These are phyloP conservation scores for Populus hybrid DNA, from an alignment of 441 rosid genomes.

Conservation along the genomic window DNA sequence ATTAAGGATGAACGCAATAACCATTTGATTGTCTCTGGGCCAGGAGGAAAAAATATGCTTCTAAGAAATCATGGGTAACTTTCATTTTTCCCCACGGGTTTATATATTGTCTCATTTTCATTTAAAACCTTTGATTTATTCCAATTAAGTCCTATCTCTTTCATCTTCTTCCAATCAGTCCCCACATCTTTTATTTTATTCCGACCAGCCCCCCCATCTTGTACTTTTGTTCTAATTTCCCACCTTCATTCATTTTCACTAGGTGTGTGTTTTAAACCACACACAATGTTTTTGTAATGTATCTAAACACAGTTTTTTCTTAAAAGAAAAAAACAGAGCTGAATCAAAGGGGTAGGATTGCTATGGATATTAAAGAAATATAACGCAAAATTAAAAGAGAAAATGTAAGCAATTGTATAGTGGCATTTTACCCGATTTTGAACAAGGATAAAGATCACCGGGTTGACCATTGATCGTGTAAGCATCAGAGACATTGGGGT, in stretches of 20 bases:
- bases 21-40: background rate
- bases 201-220: too few relatives aligned
- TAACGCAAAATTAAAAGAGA: background rate
- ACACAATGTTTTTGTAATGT: too few relatives aligned
- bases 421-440: slow-evolving; percentile 21
- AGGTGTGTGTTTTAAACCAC: too few relatives aligned
- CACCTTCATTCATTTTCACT: too few relatives aligned
- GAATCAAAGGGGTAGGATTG: background rate
- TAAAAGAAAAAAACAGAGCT: background rate
- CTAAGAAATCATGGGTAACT: background rate
- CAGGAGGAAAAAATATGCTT: background rate
- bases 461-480: slow-evolving; percentile 48
- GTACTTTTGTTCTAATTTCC: too few relatives aligned
- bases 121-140: too few relatives aligned
- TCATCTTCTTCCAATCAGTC: too few relatives aligned
- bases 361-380: background rate
- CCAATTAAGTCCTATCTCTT: background rate
- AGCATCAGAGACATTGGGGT: slow-evolving; percentile 42
- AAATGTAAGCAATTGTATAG: too few relatives aligned
- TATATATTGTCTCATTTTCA: background rate
- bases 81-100: background rate
- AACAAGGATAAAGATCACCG: slow-evolving; percentile 38
- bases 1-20: too few relatives aligned
- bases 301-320: too few relatives aligned
- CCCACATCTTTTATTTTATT: too few relatives aligned